Percentiles rank a stretch among this genome's conserved stretches.
Evolutionary conservation across 306 rosid species (phyloP).

Genomic region (Lathyrus aphaca): DNA sequence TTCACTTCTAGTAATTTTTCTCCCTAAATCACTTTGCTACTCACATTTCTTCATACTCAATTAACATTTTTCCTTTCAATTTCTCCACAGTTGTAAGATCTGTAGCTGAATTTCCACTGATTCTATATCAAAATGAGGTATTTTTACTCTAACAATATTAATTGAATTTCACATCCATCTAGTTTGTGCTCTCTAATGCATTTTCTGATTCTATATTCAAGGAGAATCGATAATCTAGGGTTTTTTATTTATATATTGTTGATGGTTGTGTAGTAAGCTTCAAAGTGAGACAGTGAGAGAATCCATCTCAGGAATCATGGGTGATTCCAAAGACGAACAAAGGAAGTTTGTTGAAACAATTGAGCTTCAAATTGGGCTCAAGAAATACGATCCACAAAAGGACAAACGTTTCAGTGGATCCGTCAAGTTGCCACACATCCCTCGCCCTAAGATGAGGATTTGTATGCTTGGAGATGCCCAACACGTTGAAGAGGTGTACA

Average conservation of each 20-base stretch:
- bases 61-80: no score
- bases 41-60: no score
- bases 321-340: conserved; percentile 44
- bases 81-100: no score
- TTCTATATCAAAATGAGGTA: no score
- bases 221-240: not conserved
- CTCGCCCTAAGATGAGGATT: conserved; percentile 80
- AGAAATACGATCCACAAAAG: conserved; percentile 40
- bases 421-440: conserved; percentile 82
- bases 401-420: conserved; percentile 75
- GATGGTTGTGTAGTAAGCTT: conserved; percentile 63
- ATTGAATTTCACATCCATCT: not conserved
- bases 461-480: conserved; percentile 47
- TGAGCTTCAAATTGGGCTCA: conserved; percentile 38
- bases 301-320: conserved; percentile 57
- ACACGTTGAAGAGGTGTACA: conserved; percentile 67
- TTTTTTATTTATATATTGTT: not conserved
- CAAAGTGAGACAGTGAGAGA: conserved; percentile 78
- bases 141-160: not conserved
- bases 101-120: no score
- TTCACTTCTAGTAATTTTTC: no score
- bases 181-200: not conserved
- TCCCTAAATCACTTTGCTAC: no score
- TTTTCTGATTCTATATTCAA: not conserved
- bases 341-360: conserved; percentile 38